A percentile compares a stretch with the other conserved stretches of the same genome.
These are phyloP conservation scores for Eucalyptus regnans DNA, from an alignment of 345 rosid genomes.

Conservation along the genomic window DNA sequence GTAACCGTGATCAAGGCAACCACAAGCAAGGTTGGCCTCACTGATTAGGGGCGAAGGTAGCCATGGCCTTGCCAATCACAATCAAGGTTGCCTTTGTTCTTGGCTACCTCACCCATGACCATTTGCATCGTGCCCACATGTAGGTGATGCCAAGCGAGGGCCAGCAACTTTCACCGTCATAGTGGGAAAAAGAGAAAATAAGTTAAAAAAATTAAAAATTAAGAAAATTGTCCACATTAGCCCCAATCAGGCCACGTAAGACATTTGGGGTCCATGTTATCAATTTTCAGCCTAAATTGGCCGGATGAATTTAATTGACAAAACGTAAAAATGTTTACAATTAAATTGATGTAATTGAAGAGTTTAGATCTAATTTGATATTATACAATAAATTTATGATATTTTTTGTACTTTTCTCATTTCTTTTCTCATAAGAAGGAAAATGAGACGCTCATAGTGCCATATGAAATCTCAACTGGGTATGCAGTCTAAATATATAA, in stretches of 20 bases:
- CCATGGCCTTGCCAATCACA: background rate
- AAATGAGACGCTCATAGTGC: background rate
- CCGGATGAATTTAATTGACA: background rate
- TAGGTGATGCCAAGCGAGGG: background rate
- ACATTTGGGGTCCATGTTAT: fast-evolving
- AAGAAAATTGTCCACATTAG: too few relatives aligned
- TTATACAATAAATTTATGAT: too few relatives aligned
- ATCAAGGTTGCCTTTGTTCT: background rate
- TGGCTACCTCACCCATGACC: background rate
- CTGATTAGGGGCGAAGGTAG: background rate
- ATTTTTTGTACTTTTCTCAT: background rate
- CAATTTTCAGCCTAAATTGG: background rate
- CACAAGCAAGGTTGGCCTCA: background rate
- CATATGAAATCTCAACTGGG: background rate
- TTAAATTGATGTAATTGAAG: too few relatives aligned
- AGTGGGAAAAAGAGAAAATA: background rate
- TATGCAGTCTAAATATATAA: background rate
- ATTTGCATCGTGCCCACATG: background rate
- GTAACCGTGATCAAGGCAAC: fast-evolving
- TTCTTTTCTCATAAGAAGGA: background rate
- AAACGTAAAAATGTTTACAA: too few relatives aligned
- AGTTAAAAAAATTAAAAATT: too few relatives aligned
- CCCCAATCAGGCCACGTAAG: background rate
- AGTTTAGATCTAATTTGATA: background rate
- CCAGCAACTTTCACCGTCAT: background rate